Evolutionary conservation across 352 stramenopile genomes (phyloP), one percentile per base, ranked within the genome.

Genomic region (Phytophthora ramorum): DNA sequence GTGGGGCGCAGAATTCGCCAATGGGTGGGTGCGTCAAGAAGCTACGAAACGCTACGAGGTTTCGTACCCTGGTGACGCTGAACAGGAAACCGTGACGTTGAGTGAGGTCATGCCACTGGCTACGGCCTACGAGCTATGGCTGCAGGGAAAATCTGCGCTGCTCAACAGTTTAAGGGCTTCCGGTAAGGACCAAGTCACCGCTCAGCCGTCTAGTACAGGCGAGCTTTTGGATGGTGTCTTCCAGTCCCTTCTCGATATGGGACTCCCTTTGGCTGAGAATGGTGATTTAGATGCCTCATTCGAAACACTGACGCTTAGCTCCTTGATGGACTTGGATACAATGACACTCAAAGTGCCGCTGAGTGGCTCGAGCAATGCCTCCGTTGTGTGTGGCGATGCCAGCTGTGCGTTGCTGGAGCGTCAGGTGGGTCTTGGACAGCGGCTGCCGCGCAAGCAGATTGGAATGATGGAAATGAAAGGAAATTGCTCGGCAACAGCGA

Each of bases 261-360:
- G 30, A 14, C 7, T 78, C 5, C 70, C 70, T 41, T 19, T 78
- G 37, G 32, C 6, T 3, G 38, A 51, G 17, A 6, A 14, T 63
- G 38, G 60, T 63, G 46, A 26, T 46, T 14, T 75, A 14, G 24
- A 68, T n/a, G 60, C 73, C 38, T 73, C 61, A 8, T 72, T 83
- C 9, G 57, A 75, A 34, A 47, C 48, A n/a, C 16, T 63, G 6
- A 17, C 41, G 7, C 22, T 77, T 16, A 79, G 51, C 26, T 71
- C 72, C 8, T 51, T 69, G 14, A 77, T 83, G 43, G 7, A 67
- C 7, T 49, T 81, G 4, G 47, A 81, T 17, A 48, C 48, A 7
- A 63, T 83, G 54, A 73, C 58, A 2, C 19, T 83, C 3, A 50
- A 49, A 54, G 43, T 83, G 35, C 70, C 62, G 14, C 43, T 78